Conservation (phyloP, 164 flowering plant species). For the Vitis cinerea region DNA sequence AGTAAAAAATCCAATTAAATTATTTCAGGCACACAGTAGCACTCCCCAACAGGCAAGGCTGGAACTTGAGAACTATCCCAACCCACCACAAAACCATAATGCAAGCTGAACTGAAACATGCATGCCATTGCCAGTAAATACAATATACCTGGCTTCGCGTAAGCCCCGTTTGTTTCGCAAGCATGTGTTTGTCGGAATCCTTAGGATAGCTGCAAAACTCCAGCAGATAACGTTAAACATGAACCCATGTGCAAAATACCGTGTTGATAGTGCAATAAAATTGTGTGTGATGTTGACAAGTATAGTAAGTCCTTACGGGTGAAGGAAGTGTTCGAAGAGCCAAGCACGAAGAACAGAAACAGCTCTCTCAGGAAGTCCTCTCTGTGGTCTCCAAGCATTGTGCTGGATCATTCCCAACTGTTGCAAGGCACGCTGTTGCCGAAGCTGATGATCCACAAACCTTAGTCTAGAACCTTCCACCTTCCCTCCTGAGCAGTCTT, state of each 20-base stretch:
- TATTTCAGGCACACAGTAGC: too few relatives aligned
- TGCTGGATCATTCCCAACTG: constrained; percentile 42
- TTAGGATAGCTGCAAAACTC: constrained; percentile 70
- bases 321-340: constrained; percentile 93
- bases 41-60: too few relatives aligned
- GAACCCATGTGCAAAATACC: too few relatives aligned
- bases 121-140: background rate
- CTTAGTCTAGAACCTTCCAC: constrained; percentile 36
- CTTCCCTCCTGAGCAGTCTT: constrained; percentile 47
- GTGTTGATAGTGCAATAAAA: too few relatives aligned
- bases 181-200: constrained; percentile 84
- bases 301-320: constrained; percentile 31
- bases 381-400: constrained; percentile 52
- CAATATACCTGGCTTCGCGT: constrained; percentile 79
- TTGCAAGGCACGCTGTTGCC: constrained; percentile 41
- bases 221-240: background rate
- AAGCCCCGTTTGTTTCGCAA: constrained; percentile 91
- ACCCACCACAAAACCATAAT: too few relatives aligned
- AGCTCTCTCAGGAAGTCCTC: constrained; percentile 46
- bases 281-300: too few relatives aligned
- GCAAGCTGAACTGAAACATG: background rate
- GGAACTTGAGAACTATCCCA: too few relatives aligned
- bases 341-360: constrained; percentile 60
- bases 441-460: constrained; percentile 37
- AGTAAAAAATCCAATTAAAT: background rate